Evolutionary conservation across 768 basidiomycete genomes (phyloP).

Genomic region (Tricholoma matsutake): DNA sequence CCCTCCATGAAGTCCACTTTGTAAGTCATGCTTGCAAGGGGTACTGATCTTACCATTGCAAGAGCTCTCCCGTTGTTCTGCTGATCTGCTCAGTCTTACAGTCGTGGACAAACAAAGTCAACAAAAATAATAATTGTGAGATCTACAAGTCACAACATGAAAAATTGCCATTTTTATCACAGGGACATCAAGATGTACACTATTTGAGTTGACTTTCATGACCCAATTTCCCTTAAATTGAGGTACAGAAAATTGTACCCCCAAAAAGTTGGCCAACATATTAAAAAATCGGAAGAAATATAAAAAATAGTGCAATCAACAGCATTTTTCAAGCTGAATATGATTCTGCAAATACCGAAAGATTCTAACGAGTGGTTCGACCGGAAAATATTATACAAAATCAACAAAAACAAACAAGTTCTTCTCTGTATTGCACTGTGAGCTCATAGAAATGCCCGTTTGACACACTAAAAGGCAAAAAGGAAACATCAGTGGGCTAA

Average conservation of each 20-base stretch:
- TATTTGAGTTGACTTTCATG: not conserved
- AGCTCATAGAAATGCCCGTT: not conserved
- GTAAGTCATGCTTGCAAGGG: no score
- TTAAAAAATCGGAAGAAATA: not conserved
- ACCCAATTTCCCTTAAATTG: not conserved
- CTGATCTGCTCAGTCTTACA: no score
- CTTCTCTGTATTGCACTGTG: not conserved
- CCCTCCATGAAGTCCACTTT: no score
- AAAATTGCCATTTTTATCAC: not conserved
- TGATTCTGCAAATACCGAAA: not conserved
- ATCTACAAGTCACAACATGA: not conserved
- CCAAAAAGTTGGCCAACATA: not conserved
- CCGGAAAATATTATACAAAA: constrained; percentile 2
- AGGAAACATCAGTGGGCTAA: not conserved
- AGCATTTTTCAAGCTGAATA: no score
- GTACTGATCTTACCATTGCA: no score
- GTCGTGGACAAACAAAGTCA: no score
- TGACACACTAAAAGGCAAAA: not conserved
- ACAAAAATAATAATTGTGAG: not conserved
- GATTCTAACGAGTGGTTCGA: not conserved
- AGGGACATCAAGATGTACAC: not conserved
- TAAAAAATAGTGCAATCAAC: no score
- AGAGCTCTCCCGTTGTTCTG: no score
- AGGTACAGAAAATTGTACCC: not conserved
- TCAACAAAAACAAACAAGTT: not conserved